Conservation (phyloP, 768 basidiomycete genomes). For the Russula sp. region DNA sequence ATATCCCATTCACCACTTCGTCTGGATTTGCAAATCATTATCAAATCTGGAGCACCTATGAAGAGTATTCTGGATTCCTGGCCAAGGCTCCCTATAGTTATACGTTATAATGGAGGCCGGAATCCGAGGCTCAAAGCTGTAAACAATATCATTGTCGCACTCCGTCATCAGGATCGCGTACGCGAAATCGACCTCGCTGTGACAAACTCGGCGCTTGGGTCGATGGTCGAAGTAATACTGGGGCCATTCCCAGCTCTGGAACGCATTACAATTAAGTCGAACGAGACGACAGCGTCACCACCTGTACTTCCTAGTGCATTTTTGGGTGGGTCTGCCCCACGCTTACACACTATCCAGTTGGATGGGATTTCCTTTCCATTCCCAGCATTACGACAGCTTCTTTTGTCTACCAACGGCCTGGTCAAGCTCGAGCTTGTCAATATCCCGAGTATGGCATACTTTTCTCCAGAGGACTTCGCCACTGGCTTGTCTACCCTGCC, state of each 20-base stretch:
- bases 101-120: neutral
- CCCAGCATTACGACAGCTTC: neutral
- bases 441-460: neutral
- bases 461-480: neutral
- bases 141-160: no score
- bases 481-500: neutral
- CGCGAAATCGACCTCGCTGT: no score
- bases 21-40: neutral
- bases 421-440: neutral
- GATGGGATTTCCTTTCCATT: neutral
- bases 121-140: neutral
- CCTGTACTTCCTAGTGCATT: constrained; percentile 21
- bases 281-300: constrained; percentile 32
- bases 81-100: constrained; percentile 4
- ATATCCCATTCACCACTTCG: neutral
- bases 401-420: constrained; percentile 1
- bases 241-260: no score
- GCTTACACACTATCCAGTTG: neutral
- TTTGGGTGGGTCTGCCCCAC: neutral
- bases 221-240: no score
- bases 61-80: constrained; percentile 1
- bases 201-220: no score
- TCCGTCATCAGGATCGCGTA: no score
- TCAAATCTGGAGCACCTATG: neutral
- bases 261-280: constrained; percentile 26